These are phyloP conservation scores for Wickerhamiella qilinensis DNA, from an alignment of 805 yeast species.

Conservation along the genomic window DNA sequence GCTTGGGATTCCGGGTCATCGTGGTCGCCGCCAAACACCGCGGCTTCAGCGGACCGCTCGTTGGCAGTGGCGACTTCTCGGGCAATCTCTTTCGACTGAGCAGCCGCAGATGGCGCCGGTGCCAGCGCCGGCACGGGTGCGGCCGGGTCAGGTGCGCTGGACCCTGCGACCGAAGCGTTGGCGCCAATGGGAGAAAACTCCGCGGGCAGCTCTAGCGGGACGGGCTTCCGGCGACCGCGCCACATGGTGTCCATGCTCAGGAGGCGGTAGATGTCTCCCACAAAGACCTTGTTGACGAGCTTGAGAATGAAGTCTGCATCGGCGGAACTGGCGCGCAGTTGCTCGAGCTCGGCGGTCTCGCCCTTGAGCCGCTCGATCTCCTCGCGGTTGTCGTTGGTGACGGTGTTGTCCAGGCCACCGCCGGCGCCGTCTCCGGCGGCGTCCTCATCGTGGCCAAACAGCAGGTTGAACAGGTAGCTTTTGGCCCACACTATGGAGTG, in stretches of 20 bases:
- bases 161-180: too few relatives aligned
- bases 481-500: conserved; percentile 98
- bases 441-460: conserved; percentile 38
- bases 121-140: too few relatives aligned
- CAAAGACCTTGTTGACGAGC: conserved; percentile 34
- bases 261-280: conserved; percentile 64
- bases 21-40: conserved; percentile 1
- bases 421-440: conserved; percentile 32
- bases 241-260: conserved; percentile 51
- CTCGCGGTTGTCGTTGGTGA: conserved; percentile 23
- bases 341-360: conserved; percentile 24
- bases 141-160: not conserved
- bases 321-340: conserved; percentile 18
- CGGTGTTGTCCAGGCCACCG: conserved; percentile 46
- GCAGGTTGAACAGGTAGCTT: conserved; percentile 66
- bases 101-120: too few relatives aligned
- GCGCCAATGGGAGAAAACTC: not conserved
- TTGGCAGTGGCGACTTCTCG: conserved; percentile 3
- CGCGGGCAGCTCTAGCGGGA: conserved; percentile 31
- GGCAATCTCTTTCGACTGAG: too few relatives aligned
- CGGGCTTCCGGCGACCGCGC: conserved; percentile 57
- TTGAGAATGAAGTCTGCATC: conserved; percentile 21
- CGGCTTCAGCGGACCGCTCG: not conserved
- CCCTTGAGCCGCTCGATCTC: conserved; percentile 22
- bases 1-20: not conserved